Evolutionary conservation across 2,329 filamentous ascomycete genomes (phyloP).

Genomic region (Paraphaeosphaeria minitans): DNA sequence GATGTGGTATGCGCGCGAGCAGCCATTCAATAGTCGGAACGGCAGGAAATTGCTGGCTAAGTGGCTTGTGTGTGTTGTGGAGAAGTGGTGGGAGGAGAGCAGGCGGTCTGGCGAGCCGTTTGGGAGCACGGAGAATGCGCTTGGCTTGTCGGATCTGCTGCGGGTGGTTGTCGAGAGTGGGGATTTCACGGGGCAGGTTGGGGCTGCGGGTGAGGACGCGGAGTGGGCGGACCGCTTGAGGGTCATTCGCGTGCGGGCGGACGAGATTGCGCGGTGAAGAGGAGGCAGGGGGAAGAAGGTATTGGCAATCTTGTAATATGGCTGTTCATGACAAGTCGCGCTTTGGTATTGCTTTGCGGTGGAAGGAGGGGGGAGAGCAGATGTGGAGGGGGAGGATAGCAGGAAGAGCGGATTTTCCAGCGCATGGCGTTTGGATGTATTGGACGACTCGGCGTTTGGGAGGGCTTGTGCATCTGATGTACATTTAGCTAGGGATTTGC

Average conservation of each 20-base stretch:
- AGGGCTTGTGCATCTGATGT: not conserved
- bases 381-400: not conserved
- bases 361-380: not conserved
- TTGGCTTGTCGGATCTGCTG: constrained; percentile 46
- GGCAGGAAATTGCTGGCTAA: constrained; percentile 63
- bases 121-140: constrained; percentile 64
- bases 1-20: constrained; percentile 70
- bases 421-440: constrained; percentile 27
- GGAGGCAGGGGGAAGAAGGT: not conserved
- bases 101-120: constrained; percentile 60
- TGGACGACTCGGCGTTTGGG: constrained; percentile 28
- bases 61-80: constrained; percentile 66
- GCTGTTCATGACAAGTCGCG: not conserved
- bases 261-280: constrained; percentile 36
- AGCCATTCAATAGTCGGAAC: constrained; percentile 63
- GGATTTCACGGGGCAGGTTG: constrained; percentile 38
- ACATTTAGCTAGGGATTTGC: constrained; percentile 4
- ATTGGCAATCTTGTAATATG: constrained; percentile 2
- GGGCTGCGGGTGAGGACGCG: constrained; percentile 43
- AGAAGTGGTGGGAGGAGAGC: constrained; percentile 65
- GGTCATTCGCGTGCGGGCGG: constrained; percentile 32
- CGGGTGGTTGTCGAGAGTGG: constrained; percentile 52
- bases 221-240: constrained; percentile 39
- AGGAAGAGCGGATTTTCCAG: constrained; percentile 25
- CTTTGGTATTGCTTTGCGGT: not conserved